Percentiles rank a stretch among this genome's conserved stretches.
Evolutionary conservation across 2,329 filamentous ascomycete species (phyloP).

Genomic region (Paramyrothecium sp.): DNA sequence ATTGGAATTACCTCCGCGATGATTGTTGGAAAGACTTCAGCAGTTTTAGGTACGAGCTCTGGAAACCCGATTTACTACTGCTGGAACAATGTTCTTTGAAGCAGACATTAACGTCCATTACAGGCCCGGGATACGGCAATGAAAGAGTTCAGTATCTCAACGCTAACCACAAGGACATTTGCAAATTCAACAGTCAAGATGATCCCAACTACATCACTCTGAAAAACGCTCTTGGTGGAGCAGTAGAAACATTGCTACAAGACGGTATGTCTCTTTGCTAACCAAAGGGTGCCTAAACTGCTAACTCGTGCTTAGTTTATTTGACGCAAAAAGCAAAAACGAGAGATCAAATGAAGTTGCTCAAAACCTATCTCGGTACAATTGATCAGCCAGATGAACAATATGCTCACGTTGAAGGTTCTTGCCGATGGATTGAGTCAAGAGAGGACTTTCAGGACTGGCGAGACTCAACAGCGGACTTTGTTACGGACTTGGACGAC

Average conservation of each 20-base stretch:
- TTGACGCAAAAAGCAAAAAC: not conserved
- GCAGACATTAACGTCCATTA: too few relatives aligned
- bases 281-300: too few relatives aligned
- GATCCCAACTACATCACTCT: constrained; percentile 24
- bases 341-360: not conserved
- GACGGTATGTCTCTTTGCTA: not conserved
- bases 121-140: constrained; percentile 10
- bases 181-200: constrained; percentile 24
- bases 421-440: constrained; percentile 26
- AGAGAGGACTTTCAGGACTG: constrained; percentile 21
- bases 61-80: not conserved
- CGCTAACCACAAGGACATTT: constrained; percentile 28
- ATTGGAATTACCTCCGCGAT: constrained; percentile 16
- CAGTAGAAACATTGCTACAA: not conserved
- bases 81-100: not conserved
- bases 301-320: not conserved
- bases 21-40: constrained; percentile 29
- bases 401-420: constrained; percentile 20
- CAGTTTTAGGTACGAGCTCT: constrained; percentile 21
- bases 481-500: not conserved
- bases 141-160: constrained; percentile 21
- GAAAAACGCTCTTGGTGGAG: constrained; percentile 15
- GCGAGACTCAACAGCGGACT: constrained; percentile 11
- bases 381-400: constrained; percentile 12
- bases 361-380: not conserved